phyloP scores from a whole-genome alignment of 345 rosid genomes.

The Arabidopsis thaliana region TAIR10.1 NC_003071.7:18122001-18122500 shows the following conservation, averaged over 20 bases:
- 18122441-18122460: slow-evolving; percentile 59
- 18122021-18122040: slow-evolving; percentile 84
- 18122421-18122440: slow-evolving; percentile 78
- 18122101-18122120: slow-evolving; percentile 89
- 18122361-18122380: slow-evolving; percentile 92
- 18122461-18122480: slow-evolving; percentile 85
- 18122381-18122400: slow-evolving; percentile 70
- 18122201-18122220: slow-evolving; percentile 91
- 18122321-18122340: slow-evolving; percentile 69
- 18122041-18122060: slow-evolving; percentile 83
- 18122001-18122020: slow-evolving; percentile 96
- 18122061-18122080: slow-evolving; percentile 91
- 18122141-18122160: slow-evolving; percentile 79
- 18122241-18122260: slow-evolving; percentile 85
- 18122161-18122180: slow-evolving; percentile 93
- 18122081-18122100: slow-evolving; percentile 93
- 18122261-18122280: slow-evolving; percentile 85
- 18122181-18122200: slow-evolving; percentile 97
- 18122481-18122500: slow-evolving; percentile 64
- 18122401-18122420: slow-evolving; percentile 83
- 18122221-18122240: slow-evolving; percentile 69
- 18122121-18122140: slow-evolving; percentile 86
- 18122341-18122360: slow-evolving; percentile 75
- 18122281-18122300: slow-evolving; percentile 87
- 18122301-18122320: slow-evolving; percentile 85